Evolutionary conservation across 192 early-diverging fungal species (phyloP).

Genomic region (Backusella circina): DNA sequence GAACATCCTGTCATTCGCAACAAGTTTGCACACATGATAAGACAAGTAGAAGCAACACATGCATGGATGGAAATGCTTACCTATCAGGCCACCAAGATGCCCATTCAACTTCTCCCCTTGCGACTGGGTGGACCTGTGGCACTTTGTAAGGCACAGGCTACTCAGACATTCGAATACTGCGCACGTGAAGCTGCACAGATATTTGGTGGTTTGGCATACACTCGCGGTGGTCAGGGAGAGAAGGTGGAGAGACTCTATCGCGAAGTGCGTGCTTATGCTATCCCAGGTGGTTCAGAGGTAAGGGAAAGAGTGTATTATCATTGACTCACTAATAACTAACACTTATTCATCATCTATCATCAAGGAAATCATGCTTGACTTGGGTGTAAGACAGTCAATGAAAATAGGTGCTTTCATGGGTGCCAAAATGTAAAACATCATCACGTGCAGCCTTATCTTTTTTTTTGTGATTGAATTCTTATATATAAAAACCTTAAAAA

Average conservation of each 20-base stretch:
- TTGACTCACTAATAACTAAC: no score
- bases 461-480: background rate
- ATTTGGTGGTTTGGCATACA: conserved; percentile 80
- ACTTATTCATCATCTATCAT: no score
- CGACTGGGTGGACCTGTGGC: conserved; percentile 85
- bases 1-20: conserved; percentile 81
- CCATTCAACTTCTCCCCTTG: conserved; percentile 57
- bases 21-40: conserved; percentile 78
- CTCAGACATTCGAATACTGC: conserved; percentile 84
- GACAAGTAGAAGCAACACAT: conserved; percentile 82
- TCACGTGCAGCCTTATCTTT: background rate
- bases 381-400: conserved; percentile 74
- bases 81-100: conserved; percentile 68
- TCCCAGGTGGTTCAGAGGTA: conserved; percentile 84
- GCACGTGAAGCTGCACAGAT: conserved; percentile 87
- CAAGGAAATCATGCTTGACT: conserved; percentile 77
- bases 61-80: conserved; percentile 78
- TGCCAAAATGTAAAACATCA: conserved; percentile 42
- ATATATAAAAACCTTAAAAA: background rate
- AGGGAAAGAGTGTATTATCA: conserved; percentile 64
- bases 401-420: conserved; percentile 73
- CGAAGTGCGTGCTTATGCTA: conserved; percentile 82
- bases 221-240: conserved; percentile 67
- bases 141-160: conserved; percentile 77
- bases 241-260: conserved; percentile 81